These are phyloP conservation scores for Boletus tomentosulus DNA, from an alignment of 768 basidiomycete species.

Conservation along the genomic window DNA sequence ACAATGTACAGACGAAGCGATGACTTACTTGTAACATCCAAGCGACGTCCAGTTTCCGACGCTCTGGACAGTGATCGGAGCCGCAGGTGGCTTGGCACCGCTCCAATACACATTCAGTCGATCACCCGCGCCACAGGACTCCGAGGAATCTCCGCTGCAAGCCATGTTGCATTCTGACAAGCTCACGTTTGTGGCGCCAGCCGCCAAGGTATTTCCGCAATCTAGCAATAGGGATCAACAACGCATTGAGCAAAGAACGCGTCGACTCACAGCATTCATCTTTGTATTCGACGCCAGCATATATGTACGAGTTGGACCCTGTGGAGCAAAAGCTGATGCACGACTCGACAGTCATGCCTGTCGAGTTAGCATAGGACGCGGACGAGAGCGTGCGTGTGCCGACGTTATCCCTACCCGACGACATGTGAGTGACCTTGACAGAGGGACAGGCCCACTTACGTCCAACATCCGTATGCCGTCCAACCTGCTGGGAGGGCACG, in stretches of 20 bases:
- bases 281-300: constrained; percentile 67
- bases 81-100: constrained; percentile 50
- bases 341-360: constrained; percentile 58
- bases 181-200: constrained; percentile 43
- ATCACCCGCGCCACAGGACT: constrained; percentile 58
- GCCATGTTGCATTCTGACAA: constrained; percentile 54
- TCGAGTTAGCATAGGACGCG: constrained; percentile 40
- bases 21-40: constrained; percentile 68
- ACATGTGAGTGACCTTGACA: neutral
- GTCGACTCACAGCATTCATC: constrained; percentile 56
- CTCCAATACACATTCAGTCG: constrained; percentile 64
- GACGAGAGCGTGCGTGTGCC: constrained; percentile 56
- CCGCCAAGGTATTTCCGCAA: constrained; percentile 54
- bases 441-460: constrained; percentile 34
- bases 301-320: constrained; percentile 41
- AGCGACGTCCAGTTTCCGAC: constrained; percentile 65
- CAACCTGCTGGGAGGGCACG: constrained; percentile 48
- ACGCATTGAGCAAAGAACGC: neutral
- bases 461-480: constrained; percentile 59
- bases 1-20: neutral
- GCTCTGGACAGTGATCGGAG: constrained; percentile 38
- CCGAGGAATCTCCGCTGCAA: constrained; percentile 54
- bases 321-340: constrained; percentile 44
- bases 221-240: constrained; percentile 36
- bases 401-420: constrained; percentile 46